Evolutionary conservation across 805 yeast species (phyloP), one percentile per base, ranked within the genome.

Genomic region (Teunomyces stri): DNA sequence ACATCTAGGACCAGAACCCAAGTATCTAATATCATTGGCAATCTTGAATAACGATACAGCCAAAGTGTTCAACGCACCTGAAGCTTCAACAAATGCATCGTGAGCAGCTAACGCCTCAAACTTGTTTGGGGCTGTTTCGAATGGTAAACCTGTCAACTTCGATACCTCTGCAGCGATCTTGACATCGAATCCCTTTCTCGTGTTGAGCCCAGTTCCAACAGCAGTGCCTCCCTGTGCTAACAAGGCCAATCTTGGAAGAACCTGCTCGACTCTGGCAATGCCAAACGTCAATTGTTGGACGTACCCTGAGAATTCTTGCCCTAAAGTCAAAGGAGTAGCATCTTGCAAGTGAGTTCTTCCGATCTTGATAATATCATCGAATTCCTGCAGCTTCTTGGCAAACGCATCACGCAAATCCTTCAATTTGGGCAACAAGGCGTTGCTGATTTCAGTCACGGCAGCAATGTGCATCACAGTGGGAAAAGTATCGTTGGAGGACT

Each of bases 381-480:
- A 68, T 51, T 66, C 71, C 29, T 61, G 56, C 12, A 64, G 48
- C 59, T 68, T 68, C 33, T 44, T 54, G 7, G 55, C 56, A 33
- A 68, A 58, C 2, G 69, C 58, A 53, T 68, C 69, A 20, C 69
- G 58, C 58, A 68, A 65, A n/a, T 61, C 58, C 15, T 50, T 59
- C 59, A 68, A 62, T 45, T 61, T 62, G 6, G 73, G 73, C 25
- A 68, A 43, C 55, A 68, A 62, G 6, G 55, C 44, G 31, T 50
- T 51, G 45, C 59, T 50, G 51, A 68, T 60, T 51, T 68, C 71
- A 25, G 61, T 58, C 45, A 68, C 72, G n/a, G 70, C 70, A 18
- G 73, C 73, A 53, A 68, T 68, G 57, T 68, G 73, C 73, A 68
- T 68, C 38, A 68, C 73, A 9, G 73, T 68, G 12, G 73, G 73